Evolutionary conservation across 2,329 filamentous ascomycete genomes (phyloP).

Genomic region (Botrytis elliptica): DNA sequence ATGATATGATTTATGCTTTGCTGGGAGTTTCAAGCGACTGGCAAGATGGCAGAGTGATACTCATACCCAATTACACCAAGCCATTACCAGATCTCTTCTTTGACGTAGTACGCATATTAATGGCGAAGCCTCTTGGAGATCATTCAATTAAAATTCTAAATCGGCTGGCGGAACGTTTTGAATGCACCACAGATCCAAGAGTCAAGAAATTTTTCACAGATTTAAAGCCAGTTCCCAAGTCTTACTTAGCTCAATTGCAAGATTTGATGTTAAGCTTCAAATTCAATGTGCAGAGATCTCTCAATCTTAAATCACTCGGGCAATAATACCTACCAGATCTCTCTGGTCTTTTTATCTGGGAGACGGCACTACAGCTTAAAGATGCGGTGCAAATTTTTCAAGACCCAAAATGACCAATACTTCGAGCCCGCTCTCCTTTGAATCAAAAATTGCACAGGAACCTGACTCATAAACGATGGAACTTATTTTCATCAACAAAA

Average conservation of each 20-base stretch:
- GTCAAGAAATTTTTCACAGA: background rate
- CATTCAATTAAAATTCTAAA: fast-evolving
- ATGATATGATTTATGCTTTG: background rate
- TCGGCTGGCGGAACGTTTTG: background rate
- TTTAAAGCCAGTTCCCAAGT: too few relatives aligned
- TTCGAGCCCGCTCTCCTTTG: background rate
- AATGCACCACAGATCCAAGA: background rate
- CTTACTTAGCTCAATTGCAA: too few relatives aligned
- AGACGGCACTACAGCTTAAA: background rate
- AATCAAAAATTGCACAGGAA: background rate
- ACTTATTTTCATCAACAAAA: background rate
- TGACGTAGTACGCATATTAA: background rate
- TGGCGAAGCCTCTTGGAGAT: fast-evolving
- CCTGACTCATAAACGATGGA: background rate
- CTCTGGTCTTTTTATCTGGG: background rate
- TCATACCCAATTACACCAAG: background rate
- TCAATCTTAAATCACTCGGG: too few relatives aligned
- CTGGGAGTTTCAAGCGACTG: background rate
- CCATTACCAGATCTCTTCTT: background rate
- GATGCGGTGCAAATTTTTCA: background rate
- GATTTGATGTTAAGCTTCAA: too few relatives aligned
- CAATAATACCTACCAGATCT: background rate
- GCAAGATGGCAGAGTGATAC: background rate
- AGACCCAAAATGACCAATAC: background rate
- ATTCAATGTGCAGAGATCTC: too few relatives aligned